A percentile compares a stretch with the other conserved stretches of the same genome.
Evolutionary conservation across 164 flowering plant genomes (phyloP).

Genomic region (Amborella trichopoda): DNA sequence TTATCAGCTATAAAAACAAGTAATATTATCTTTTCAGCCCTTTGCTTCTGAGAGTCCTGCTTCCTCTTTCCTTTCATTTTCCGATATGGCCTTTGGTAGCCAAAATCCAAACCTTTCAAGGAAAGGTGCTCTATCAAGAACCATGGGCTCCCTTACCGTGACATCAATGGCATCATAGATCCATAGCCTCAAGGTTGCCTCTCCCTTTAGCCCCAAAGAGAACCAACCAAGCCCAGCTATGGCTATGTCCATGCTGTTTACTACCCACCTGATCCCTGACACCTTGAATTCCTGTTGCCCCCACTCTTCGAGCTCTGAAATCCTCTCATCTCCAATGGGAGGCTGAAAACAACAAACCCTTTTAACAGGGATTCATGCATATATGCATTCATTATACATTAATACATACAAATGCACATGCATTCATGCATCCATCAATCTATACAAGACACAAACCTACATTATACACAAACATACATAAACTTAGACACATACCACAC

Average conservation of each 20-base stretch:
- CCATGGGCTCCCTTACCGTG: constrained; percentile 71
- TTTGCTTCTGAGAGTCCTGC: too few relatives aligned
- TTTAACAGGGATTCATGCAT: too few relatives aligned
- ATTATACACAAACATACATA: too few relatives aligned
- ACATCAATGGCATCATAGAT: constrained; percentile 53
- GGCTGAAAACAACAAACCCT: constrained; percentile 44
- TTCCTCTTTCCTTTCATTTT: constrained; percentile 59
- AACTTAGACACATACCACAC: too few relatives aligned
- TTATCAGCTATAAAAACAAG: too few relatives aligned
- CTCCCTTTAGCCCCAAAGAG: constrained; percentile 86
- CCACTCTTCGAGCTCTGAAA: constrained; percentile 65
- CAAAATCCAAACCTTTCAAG: constrained; percentile 84
- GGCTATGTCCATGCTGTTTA: constrained; percentile 64
- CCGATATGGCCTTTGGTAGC: constrained; percentile 82
- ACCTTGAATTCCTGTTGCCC: constrained; percentile 46
- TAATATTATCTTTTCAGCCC: too few relatives aligned
- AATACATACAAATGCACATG: too few relatives aligned
- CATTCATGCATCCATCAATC: too few relatives aligned
- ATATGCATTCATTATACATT: too few relatives aligned
- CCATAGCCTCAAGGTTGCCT: constrained; percentile 65
- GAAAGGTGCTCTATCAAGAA: constrained; percentile 67
- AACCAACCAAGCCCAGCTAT: constrained; percentile 91
- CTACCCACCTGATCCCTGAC: constrained; percentile 84
- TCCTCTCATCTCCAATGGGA: constrained; percentile 51
- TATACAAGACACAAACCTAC: too few relatives aligned